phyloP scores from a whole-genome alignment of 2,329 filamentous ascomycete species.

The Malbranchea zuffiana region DNA sequence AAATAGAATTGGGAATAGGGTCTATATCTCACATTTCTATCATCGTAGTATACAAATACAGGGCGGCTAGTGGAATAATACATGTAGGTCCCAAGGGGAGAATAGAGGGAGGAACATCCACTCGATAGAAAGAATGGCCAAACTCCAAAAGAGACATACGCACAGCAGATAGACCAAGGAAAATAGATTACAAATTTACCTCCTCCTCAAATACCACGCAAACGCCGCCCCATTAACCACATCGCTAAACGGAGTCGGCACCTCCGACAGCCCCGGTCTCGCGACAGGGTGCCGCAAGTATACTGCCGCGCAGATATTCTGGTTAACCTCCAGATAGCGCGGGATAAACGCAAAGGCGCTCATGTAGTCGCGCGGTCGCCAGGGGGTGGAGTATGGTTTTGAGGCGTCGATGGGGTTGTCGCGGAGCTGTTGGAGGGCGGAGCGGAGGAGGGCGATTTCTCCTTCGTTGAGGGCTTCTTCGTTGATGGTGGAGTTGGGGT shows the following conservation, averaged over 20 bases:
- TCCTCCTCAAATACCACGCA: constrained; percentile 83
- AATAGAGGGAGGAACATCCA: too few species aligned
- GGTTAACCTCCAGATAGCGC: constrained; percentile 92
- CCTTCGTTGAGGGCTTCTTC: constrained; percentile 37
- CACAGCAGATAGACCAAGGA: neutral
- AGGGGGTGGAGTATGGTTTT: constrained; percentile 86
- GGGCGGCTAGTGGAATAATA: too few species aligned
- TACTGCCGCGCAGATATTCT: constrained; percentile 89
- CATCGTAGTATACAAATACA: too few species aligned
- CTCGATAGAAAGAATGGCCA: too few species aligned
- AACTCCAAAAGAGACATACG: neutral
- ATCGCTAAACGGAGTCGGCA: constrained; percentile 68
- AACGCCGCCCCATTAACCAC: constrained; percentile 70
- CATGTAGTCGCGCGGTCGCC: constrained; percentile 80
- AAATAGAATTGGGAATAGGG: too few species aligned
- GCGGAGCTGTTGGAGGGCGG: constrained; percentile 52
- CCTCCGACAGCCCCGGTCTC: constrained; percentile 65
- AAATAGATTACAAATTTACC: constrained; percentile 40
- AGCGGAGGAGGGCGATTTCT: too few species aligned
- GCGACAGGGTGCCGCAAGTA: constrained; percentile 92
- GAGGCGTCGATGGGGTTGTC: constrained; percentile 64
- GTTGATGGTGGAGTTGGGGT: constrained; percentile 35
- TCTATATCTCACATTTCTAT: too few species aligned
- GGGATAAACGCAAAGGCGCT: constrained; percentile 89
- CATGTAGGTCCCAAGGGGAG: too few species aligned